Evolutionary conservation across 352 stramenopile genomes (phyloP), one percentile per base, ranked within the genome.

Genomic region (Phytophthora kernoviae): DNA sequence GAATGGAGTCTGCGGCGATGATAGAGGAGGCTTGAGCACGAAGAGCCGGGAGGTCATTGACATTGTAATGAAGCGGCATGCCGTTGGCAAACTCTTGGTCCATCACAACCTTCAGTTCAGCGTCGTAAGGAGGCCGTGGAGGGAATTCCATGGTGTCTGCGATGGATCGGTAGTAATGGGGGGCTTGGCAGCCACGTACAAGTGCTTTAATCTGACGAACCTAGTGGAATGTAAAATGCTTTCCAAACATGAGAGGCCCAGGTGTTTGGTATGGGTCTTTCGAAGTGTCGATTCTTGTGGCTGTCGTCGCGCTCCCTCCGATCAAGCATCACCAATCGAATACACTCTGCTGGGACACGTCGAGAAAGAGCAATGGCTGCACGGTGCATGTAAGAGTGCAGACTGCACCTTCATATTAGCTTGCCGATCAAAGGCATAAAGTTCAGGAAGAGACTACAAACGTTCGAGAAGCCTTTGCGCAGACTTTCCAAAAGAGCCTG

Each of bases 121-220:
- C 34, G 15, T 70, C 61, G 30, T 70, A 70, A 9, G 61, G 54
- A 4, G 61, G 55, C 21, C 61, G 61, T 48, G 12, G 36, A 37
- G 54, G 41, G 33, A 46, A 21, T 9, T 30, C 24, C 48, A 70
- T 68, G 27, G 47, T 41, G 41, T 15, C 18, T 43, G 37, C 15
- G n/a, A 43, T 4, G 9, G 4, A 17, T 2, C n/a, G 37, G 9
- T 9, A 8, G n/a, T 17, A 11, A 22, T 14, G 33, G 33, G 9
- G 33, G 9, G 10, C 33, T 30, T 30, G 9, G 33, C 2, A 3
- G 9, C 33, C 33, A 39, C 9, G 33, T n/a, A 8, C 14, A n/a
- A 39, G 9, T 4, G 33, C 14, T 39, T 12, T 5, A 39, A 8
- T 17, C 33, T 17, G 9, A n/a, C 33, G 14, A 39, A 39, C 33